These are phyloP conservation scores for Podospora bellae-mahoneyi DNA, from an alignment of 495 filamentous ascomycete genomes.

Conservation along the genomic window DNA sequence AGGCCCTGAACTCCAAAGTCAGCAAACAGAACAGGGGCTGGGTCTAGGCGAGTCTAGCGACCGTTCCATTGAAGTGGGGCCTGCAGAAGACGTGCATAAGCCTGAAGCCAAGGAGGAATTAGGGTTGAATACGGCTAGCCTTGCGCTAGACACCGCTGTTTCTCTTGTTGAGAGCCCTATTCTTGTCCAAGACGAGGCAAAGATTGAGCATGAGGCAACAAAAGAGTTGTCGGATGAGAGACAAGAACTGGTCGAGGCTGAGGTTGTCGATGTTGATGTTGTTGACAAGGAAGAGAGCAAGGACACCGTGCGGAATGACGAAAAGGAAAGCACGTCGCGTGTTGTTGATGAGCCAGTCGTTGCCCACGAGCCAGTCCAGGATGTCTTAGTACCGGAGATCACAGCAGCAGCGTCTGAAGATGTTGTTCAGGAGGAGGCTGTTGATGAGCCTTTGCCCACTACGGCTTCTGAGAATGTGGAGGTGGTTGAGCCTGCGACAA, in stretches of 20 bases:
- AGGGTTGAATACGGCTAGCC: constrained; percentile 29
- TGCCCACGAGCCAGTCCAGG: not conserved
- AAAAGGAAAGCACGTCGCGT: not conserved
- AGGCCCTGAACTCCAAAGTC: not conserved
- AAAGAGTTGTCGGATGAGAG: not conserved
- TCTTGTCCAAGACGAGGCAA: not conserved
- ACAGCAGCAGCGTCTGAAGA: constrained; percentile 10
- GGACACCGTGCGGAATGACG: not conserved
- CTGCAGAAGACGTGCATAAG: constrained; percentile 26
- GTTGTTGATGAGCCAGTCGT: not conserved
- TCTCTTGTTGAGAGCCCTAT: constrained; percentile 25
- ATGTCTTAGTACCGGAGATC: not conserved
- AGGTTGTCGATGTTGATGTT: not conserved
- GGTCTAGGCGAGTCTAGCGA: constrained; percentile 23
- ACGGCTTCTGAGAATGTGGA: constrained; percentile 5
- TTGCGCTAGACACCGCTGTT: constrained; percentile 32
- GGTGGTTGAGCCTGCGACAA: constrained; percentile 14
- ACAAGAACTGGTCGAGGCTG: not conserved
- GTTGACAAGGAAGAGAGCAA: not conserved
- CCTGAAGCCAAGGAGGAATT: constrained; percentile 29
- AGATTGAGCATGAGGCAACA: not conserved
- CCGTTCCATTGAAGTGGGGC: constrained; percentile 22
- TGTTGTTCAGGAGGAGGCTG: constrained; percentile 9
- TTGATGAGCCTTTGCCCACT: constrained; percentile 5
- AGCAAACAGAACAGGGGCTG: constrained; percentile 18